Base-by-base conservation (phyloP, 176 grass and related monocot species). In the Avena sativa region DNA sequence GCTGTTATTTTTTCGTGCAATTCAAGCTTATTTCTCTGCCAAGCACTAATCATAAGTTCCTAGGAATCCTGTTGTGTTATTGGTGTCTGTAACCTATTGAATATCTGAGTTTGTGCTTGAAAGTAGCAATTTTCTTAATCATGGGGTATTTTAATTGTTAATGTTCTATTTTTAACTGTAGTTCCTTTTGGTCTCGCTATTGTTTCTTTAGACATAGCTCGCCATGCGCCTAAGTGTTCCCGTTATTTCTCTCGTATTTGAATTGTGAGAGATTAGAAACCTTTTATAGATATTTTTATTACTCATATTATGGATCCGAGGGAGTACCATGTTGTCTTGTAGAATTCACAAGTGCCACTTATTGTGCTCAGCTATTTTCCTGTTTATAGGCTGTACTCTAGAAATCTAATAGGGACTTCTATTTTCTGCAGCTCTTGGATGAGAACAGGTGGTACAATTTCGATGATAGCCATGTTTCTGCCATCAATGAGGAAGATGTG, bases 391-490 rank as follows among this genome's bases (percentile, higher is more conserved):
- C 36, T 82, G 17, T 68, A 68, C 38, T 61, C 59, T 32, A 25
- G 12, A 70, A 61, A 83, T 56, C 78, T 90, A 44, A 88, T 72
- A n/a, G 20, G 9, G 87, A 65, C n/a, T 53, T 85, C 53, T 55
- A 66, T 68, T 86, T 88, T 89, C n/a, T 79, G 56, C 89, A 99
- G 97, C 85, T 99, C 69, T 85, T 99, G 80, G 91, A 96, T n/a
- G 91, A 99, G 77, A 96, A 93, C 63, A 89, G 65, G 26, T 99
- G 97, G 97, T 99, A 97, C 69, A 96, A 90, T 93, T 99, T 99
- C 74, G 97, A 99, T 79, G 97, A 99, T 80, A 99, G 91, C 76
- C 97, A 99, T 85, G 93, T 99, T 57, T 91, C 83, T 55, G 80
- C 92, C 9, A 96, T 96, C 79, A 92, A 93, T 50, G 94, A 96